Conservation (phyloP, 371 early-diverging fungal species). For the Circinella minor region DNA sequence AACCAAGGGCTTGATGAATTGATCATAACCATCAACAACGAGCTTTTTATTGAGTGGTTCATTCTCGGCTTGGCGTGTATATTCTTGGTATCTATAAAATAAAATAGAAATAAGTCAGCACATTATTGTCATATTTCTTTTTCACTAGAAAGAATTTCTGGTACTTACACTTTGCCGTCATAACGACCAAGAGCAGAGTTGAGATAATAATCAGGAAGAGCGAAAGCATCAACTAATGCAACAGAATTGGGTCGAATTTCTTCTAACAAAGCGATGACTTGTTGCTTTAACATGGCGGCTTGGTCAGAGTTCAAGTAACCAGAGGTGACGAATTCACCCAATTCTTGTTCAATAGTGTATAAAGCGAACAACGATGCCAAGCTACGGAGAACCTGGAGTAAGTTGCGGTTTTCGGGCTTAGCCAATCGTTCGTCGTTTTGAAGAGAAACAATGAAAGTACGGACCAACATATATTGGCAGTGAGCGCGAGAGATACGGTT, state of each 20-base stretch:
- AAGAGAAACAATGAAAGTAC: conserved; percentile 58
- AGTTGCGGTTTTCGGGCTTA: conserved; percentile 35
- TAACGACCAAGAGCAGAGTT: conserved; percentile 78
- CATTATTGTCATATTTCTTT: too few relatives aligned
- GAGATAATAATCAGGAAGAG: conserved; percentile 72
- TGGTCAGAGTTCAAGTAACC: conserved; percentile 56
- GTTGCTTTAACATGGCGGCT: conserved; percentile 44
- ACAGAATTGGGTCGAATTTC: conserved; percentile 72
- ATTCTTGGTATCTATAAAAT: conserved; percentile 58
- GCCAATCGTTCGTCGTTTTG: conserved; percentile 39
- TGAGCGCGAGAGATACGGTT: conserved; percentile 69
- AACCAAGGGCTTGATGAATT: conserved; percentile 57
- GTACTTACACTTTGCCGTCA: conserved; percentile 65
- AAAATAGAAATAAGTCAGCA: too few relatives aligned
- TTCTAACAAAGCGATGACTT: conserved; percentile 55
- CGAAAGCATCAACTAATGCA: conserved; percentile 78
- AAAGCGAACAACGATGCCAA: conserved; percentile 64
- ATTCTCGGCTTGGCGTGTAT: conserved; percentile 66
- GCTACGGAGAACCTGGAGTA: conserved; percentile 42
- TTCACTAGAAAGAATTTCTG: too few relatives aligned
- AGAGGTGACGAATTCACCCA: conserved; percentile 63
- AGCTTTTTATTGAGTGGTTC: conserved; percentile 69
- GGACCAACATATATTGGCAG: conserved; percentile 63
- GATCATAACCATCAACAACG: conserved; percentile 60
- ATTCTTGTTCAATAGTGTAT: conserved; percentile 67